phyloP scores from a whole-genome alignment of 2,329 filamentous ascomycete species.

The Aspergillus tanneri region DNA sequence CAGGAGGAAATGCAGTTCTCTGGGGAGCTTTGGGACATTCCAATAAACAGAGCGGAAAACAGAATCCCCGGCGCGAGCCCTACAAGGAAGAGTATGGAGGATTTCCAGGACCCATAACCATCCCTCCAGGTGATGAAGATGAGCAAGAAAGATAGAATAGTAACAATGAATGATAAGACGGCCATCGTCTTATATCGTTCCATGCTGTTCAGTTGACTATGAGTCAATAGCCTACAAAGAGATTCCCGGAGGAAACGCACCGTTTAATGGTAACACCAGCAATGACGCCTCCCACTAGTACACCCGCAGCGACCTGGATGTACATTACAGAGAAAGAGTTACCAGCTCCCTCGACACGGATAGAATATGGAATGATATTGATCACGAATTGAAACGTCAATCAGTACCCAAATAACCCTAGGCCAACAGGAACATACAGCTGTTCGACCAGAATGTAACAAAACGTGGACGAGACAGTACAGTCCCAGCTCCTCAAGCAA shows the following conservation, averaged over 20 bases:
- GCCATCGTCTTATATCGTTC: conserved; percentile 11
- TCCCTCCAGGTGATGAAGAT: conserved; percentile 20
- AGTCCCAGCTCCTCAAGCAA: conserved; percentile 10
- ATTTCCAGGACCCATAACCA: conserved; percentile 14
- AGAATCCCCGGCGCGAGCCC: conserved; percentile 13
- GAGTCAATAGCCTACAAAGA: background rate
- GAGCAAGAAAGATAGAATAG: conserved; percentile 10
- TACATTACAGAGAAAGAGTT: conserved; percentile 14
- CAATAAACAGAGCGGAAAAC: conserved; percentile 23
- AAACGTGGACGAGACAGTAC: conserved; percentile 15
- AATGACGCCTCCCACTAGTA: background rate
- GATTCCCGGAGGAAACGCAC: conserved; percentile 7
- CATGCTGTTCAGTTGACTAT: background rate
- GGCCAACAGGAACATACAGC: conserved; percentile 13
- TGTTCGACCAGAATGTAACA: conserved; percentile 13
- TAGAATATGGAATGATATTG: conserved; percentile 16
- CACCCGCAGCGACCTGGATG: conserved; percentile 4
- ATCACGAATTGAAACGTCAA: background rate
- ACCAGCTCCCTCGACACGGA: conserved; percentile 15
- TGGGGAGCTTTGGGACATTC: conserved; percentile 14
- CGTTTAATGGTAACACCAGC: conserved; percentile 11
- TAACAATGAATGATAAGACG: conserved; percentile 1
- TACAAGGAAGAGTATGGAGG: background rate
- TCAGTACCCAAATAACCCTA: background rate
- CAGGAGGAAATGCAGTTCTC: conserved; percentile 11